Percentiles rank a stretch among this genome's conserved stretches.
Conservation (phyloP, 805 yeast genomes). For the Candida sphagnicola region DNA sequence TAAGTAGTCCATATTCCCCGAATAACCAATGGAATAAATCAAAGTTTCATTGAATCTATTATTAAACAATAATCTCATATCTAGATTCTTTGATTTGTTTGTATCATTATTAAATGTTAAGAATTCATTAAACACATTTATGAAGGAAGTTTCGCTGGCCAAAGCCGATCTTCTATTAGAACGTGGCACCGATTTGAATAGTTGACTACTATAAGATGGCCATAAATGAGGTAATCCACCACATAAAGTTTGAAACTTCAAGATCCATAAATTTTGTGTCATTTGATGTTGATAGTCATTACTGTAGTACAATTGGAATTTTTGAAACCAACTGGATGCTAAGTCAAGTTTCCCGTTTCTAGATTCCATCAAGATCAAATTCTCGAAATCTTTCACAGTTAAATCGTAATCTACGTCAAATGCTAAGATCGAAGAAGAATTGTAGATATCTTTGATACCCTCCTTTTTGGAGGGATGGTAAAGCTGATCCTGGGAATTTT, state of each 20-base stretch:
- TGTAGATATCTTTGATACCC: slow-evolving; percentile 12
- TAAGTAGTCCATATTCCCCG: slow-evolving; percentile 17
- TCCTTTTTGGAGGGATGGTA: slow-evolving; percentile 16
- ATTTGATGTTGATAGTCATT: slow-evolving; percentile 12
- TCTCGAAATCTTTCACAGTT: slow-evolving; percentile 31
- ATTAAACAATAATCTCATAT: slow-evolving; percentile 10
- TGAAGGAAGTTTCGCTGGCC: slow-evolving; percentile 15
- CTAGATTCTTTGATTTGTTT: neutral
- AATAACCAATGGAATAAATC: slow-evolving; percentile 31
- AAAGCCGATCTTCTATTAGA: slow-evolving; percentile 19
- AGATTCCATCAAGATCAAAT: slow-evolving; percentile 32
- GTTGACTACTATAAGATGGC: slow-evolving; percentile 20
- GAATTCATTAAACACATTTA: slow-evolving; percentile 21
- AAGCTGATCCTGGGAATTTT: slow-evolving; percentile 12
- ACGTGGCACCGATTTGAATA: slow-evolving; percentile 8
- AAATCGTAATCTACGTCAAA: slow-evolving; percentile 12
- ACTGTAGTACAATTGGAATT: slow-evolving; percentile 23
- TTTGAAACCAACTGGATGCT: slow-evolving; percentile 36
- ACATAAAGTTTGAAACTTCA: slow-evolving; percentile 26
- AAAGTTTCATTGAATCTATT: slow-evolving; percentile 21
- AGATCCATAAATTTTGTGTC: slow-evolving; percentile 33
- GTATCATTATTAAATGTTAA: slow-evolving; percentile 2
- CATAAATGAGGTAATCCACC: slow-evolving; percentile 33
- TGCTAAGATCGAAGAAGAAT: slow-evolving; percentile 6
- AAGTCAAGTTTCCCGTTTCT: slow-evolving; percentile 34